Evolutionary conservation across 768 basidiomycete species (phyloP).

Genomic region (Mycena latifolia): DNA sequence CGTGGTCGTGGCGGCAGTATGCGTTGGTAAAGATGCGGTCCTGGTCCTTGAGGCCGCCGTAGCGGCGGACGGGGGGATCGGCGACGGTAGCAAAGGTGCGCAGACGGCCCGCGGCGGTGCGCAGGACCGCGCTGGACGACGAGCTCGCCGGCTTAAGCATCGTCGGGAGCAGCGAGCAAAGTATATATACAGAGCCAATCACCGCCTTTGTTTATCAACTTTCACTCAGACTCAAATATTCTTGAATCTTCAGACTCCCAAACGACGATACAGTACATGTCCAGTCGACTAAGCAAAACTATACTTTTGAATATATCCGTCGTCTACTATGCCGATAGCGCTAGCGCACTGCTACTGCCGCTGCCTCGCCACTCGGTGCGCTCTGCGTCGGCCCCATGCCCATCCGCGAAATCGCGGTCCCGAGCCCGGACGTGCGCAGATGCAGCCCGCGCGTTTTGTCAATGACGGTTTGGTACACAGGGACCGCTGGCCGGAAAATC

Average conservation of each 20-base stretch:
- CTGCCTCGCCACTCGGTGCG: background rate
- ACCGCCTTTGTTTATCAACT: no score
- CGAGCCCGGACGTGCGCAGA: conserved; percentile 90
- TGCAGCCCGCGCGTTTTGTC: conserved; percentile 95
- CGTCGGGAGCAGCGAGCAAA: no score
- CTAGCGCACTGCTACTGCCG: conserved; percentile 27
- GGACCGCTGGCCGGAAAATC: conserved; percentile 90
- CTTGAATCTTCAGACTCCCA: no score
- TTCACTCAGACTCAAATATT: no score
- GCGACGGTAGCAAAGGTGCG: conserved; percentile 79
- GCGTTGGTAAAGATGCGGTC: conserved; percentile 95
- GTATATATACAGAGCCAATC: no score
- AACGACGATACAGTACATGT: conserved; percentile 10
- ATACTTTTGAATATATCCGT: conserved; percentile 32
- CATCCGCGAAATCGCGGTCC: conserved; percentile 70
- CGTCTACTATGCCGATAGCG: background rate
- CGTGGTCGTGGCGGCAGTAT: conserved; percentile 90
- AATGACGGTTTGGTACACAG: conserved; percentile 94
- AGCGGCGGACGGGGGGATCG: conserved; percentile 89
- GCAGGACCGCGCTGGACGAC: conserved; percentile 25
- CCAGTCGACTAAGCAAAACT: conserved; percentile 29
- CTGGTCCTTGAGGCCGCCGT: conserved; percentile 96
- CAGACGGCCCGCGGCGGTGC: conserved; percentile 11
- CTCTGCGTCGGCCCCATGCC: conserved; percentile 33
- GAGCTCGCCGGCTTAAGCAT: conserved; percentile 32